Conservation (phyloP, 2,329 filamentous ascomycete species). For the Leptoxyphium fumago region DNA sequence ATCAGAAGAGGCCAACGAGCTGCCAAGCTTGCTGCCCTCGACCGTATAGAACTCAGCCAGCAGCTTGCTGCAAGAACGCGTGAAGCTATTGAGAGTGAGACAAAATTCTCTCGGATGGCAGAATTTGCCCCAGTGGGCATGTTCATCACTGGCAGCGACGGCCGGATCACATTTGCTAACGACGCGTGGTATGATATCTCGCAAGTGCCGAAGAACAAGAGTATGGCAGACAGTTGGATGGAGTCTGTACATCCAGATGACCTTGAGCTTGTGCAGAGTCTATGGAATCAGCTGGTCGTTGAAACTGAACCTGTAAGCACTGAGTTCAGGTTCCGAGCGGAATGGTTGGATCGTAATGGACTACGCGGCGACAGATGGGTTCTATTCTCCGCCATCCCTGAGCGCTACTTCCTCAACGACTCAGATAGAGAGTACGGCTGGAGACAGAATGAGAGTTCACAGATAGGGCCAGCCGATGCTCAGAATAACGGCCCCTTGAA, state of each 20-base stretch:
- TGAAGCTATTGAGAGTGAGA: constrained; percentile 48
- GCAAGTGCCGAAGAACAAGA: constrained; percentile 43
- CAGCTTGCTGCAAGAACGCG: constrained; percentile 51
- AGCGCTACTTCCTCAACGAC: constrained; percentile 39
- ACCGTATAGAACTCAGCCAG: constrained; percentile 62
- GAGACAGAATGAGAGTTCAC: not conserved
- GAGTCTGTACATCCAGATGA: constrained; percentile 56
- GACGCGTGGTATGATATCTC: constrained; percentile 61
- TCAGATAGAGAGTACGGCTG: not conserved
- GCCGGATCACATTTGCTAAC: constrained; percentile 65
- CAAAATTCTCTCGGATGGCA: constrained; percentile 70
- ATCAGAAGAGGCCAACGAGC: constrained; percentile 60
- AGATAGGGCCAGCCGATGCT: not conserved
- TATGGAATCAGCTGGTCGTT: constrained; percentile 51
- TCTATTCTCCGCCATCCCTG: constrained; percentile 60
- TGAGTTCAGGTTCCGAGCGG: constrained; percentile 62
- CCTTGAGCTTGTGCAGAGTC: constrained; percentile 38
- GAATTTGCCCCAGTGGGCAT: constrained; percentile 73
- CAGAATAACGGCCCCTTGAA: constrained; percentile 42
- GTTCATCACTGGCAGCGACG: constrained; percentile 62
- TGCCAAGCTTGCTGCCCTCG: constrained; percentile 58
- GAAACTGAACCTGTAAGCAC: constrained; percentile 48
- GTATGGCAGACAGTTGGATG: constrained; percentile 53
- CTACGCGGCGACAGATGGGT: constrained; percentile 39
- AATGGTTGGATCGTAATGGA: constrained; percentile 45